A percentile compares a stretch with the other conserved stretches of the same genome.
These are phyloP conservation scores for Dactylellina leptospora DNA, from an alignment of 2,329 filamentous ascomycete species.

Conservation along the genomic window DNA sequence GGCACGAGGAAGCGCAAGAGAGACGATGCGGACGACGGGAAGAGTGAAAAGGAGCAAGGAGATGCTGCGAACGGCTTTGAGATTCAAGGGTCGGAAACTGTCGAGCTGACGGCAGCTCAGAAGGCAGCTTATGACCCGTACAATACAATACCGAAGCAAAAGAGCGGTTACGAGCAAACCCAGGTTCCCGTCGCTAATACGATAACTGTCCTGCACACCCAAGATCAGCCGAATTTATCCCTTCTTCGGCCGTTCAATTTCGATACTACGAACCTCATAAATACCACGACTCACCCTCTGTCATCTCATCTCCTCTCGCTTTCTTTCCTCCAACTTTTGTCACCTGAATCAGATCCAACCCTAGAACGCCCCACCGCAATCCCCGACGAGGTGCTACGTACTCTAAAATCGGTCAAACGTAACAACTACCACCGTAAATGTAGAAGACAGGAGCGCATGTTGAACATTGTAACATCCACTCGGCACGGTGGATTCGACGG, in stretches of 20 bases:
- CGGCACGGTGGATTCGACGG: slow-evolving; percentile 81
- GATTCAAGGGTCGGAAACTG: slow-evolving; percentile 14
- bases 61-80: no score
- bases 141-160: slow-evolving; percentile 38
- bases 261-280: slow-evolving; percentile 73
- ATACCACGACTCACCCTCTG: slow-evolving; percentile 75
- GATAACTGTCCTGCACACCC: slow-evolving; percentile 80
- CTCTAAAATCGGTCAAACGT: slow-evolving; percentile 82
- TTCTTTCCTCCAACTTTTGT: slow-evolving; percentile 89
- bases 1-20: slow-evolving; percentile 55
- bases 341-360: slow-evolving; percentile 76
- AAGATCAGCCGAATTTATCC: slow-evolving; percentile 85
- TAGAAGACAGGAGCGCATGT: slow-evolving; percentile 78
- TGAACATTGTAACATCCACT: slow-evolving; percentile 76
- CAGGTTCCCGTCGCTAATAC: slow-evolving; percentile 71
- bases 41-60: slow-evolving; percentile 34
- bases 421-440: slow-evolving; percentile 90
- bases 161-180: slow-evolving; percentile 68
- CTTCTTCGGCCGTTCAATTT: slow-evolving; percentile 90
- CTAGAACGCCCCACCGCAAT: slow-evolving; percentile 74
- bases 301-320: slow-evolving; percentile 81
- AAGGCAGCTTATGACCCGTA: slow-evolving; percentile 20
- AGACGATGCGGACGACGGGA: slow-evolving; percentile 34
- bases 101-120: neutral
- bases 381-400: slow-evolving; percentile 69